Conservation (phyloP, 768 basidiomycete genomes). For the Daedaleopsis sinensis region DNA sequence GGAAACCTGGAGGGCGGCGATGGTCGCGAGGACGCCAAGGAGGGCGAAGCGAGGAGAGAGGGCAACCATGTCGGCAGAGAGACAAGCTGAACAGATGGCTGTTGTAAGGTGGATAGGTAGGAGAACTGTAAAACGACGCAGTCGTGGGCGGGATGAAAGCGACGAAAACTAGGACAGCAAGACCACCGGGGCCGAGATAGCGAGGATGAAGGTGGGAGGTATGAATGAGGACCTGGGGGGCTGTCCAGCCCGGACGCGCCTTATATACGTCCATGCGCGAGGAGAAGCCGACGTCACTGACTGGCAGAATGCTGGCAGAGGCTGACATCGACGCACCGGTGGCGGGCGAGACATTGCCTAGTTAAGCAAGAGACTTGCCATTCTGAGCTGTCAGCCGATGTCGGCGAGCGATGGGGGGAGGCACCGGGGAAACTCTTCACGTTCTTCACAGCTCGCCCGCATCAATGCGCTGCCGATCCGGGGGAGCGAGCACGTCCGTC, state of each 20-base stretch:
- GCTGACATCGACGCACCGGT: background rate
- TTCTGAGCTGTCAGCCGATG: background rate
- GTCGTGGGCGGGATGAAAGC: constrained; percentile 28
- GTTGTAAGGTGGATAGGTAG: constrained; percentile 26
- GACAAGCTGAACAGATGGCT: constrained; percentile 19
- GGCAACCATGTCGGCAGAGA: constrained; percentile 46
- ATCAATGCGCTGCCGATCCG: no score
- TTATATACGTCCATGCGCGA: constrained; percentile 21
- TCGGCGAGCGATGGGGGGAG: background rate
- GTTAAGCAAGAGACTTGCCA: background rate
- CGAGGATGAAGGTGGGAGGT: constrained; percentile 37
- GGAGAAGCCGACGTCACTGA: background rate
- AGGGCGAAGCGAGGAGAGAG: constrained; percentile 50
- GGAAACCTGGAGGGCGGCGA: constrained; percentile 45
- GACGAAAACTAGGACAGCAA: constrained; percentile 21
- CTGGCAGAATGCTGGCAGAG: background rate
- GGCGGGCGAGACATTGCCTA: background rate
- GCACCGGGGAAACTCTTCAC: background rate
- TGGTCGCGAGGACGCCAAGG: constrained; percentile 48
- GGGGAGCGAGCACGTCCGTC: no score
- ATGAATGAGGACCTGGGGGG: constrained; percentile 33
- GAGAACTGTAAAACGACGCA: constrained; percentile 22
- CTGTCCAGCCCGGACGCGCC: constrained; percentile 6
- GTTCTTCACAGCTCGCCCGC: background rate
- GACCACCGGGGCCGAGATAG: constrained; percentile 61